Conservation (phyloP, 148 eudicot genomes). For the Bassia scoparia region DNA sequence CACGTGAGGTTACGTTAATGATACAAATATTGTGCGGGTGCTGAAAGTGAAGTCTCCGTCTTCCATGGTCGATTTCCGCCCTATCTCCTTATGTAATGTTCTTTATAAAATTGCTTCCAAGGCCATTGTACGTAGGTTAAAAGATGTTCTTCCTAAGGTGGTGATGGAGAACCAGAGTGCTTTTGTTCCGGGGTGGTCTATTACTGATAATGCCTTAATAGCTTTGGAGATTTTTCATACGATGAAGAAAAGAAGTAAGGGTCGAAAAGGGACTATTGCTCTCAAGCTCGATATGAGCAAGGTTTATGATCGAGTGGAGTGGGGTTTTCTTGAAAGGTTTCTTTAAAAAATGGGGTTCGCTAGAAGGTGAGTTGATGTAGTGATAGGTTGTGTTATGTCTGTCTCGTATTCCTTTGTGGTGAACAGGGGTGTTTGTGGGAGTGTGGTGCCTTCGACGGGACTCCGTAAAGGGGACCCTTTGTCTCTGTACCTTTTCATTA, state of each 20-base stretch:
- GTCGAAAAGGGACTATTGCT: background rate
- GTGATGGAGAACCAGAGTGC: background rate
- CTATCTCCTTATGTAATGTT: slow-evolving; percentile 3
- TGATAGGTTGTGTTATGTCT: background rate
- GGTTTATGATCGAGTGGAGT: slow-evolving; percentile 8
- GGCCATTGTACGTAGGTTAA: background rate
- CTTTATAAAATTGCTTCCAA: background rate
- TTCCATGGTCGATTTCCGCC: background rate
- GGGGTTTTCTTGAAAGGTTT: background rate
- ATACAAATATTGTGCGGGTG: background rate
- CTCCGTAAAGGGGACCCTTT: slow-evolving; percentile 2
- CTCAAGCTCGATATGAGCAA: background rate
- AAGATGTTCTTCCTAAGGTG: background rate
- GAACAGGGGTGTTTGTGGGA: background rate
- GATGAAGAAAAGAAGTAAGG: background rate
- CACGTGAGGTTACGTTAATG: no score
- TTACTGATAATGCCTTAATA: background rate
- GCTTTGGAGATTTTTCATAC: slow-evolving; percentile 4
- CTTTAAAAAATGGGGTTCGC: background rate
- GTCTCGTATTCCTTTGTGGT: background rate
- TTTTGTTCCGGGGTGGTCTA: no score
- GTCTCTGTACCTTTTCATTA: background rate
- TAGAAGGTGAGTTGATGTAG: background rate
- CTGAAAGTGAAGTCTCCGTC: background rate
- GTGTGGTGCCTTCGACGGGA: background rate